Evolutionary conservation across 1,284 basidiomycete species (phyloP), one percentile per base, ranked within the genome.

Genomic region (Trichosporon asahii): DNA sequence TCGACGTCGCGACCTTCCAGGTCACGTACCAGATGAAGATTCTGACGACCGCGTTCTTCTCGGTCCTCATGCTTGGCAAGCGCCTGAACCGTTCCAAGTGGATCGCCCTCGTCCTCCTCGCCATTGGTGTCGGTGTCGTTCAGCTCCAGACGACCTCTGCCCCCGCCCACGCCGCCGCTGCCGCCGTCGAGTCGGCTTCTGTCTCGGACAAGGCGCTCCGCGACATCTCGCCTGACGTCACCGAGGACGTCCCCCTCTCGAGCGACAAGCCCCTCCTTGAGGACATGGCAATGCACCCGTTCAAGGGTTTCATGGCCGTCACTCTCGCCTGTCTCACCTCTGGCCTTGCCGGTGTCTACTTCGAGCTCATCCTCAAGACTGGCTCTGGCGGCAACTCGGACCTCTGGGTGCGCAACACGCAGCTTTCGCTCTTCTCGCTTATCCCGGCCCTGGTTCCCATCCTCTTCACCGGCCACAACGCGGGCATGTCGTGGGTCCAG

Each of bases 21-120:
- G 85, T 95, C 78, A 93, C 91, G 68, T 96, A 96, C 84, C 94
- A 96, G 83, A 95, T 95, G 93, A 96, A 98, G 86, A 97, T 98
- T 77, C 89, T 98, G 72, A 98, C 95, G 31, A 98, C 95, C 12
- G 95, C 95, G 15, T 92, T 90, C 61, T 98, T 96, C 84, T 95
- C 93, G 49, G 95, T 98, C 70, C 80, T 93, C 11, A 86, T 98
- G 33, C 88, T 98, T n/a, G 89, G 93, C 71, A 92, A 90, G 77
- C 89, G 90, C 73, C 85, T 98, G 27, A 88, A 86, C 35, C 85
- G 87, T 14, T 86, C 85, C 37, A 94, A 96, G 80, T 97, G 94
- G 94, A 80, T 91, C 12, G 89, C 93, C 0, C 87, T 98, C 25
- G 84, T 93, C 72, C 89, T 92, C 85, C 88, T 98, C 57, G 94